Conservation (phyloP, 441 rosid species). For the Populus tomentosa region DNA sequence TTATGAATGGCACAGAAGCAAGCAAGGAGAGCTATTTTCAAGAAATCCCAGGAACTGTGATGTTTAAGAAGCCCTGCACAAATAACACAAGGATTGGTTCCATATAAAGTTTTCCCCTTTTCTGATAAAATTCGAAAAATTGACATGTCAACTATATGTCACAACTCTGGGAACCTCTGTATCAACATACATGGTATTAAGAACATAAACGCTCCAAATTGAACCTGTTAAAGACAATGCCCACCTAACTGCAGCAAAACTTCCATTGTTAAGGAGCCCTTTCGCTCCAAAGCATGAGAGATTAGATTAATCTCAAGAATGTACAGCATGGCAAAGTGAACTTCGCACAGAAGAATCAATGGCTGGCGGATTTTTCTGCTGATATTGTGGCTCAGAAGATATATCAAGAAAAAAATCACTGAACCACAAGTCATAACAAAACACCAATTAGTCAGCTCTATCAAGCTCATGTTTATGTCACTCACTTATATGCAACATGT, state of each 20-base stretch:
- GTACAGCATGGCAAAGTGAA: constrained; percentile 89
- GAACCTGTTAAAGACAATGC: constrained; percentile 21
- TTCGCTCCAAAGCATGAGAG: constrained; percentile 54
- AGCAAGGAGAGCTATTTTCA: constrained; percentile 94
- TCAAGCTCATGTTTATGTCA: constrained; percentile 9
- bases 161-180: too few relatives aligned
- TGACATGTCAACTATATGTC: background rate
- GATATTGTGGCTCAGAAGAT: constrained; percentile 90
- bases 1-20: constrained; percentile 97
- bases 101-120: background rate
- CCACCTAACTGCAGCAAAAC: constrained; percentile 81
- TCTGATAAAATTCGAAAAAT: background rate
- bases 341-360: constrained; percentile 94
- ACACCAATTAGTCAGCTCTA: constrained; percentile 26
- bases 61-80: constrained; percentile 84
- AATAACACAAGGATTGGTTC: constrained; percentile 21
- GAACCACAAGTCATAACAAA: constrained; percentile 38
- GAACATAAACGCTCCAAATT: constrained; percentile 2
- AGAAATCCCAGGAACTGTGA: constrained; percentile 82
- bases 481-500: constrained; percentile 2
- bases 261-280: constrained; percentile 62
- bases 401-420: constrained; percentile 92
- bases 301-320: constrained; percentile 81
- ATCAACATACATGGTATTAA: background rate
- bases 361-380: constrained; percentile 76